Percentiles rank a stretch among this genome's conserved stretches.
Conservation (phyloP, 805 yeast genomes). For the Myxozyma melibiosi region DNA sequence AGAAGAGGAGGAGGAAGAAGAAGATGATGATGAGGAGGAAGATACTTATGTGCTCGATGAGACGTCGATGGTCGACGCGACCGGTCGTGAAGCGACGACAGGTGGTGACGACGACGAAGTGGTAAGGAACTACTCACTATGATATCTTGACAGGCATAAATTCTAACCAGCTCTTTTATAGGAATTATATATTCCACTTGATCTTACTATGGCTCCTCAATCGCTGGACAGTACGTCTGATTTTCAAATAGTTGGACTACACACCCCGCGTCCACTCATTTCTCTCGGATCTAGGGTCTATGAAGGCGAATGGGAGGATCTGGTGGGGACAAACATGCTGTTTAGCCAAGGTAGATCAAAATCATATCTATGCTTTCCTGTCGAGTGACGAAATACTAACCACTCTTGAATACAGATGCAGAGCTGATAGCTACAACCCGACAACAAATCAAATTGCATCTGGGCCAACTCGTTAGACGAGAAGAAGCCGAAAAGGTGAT, state of each 20-base stretch:
- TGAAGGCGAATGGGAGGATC: conserved; percentile 31
- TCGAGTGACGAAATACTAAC: no score
- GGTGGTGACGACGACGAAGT: conserved; percentile 18
- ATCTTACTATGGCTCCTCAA: conserved; percentile 23
- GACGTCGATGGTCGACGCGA: neutral
- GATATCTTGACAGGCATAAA: neutral
- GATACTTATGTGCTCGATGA: neutral
- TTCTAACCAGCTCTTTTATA: neutral
- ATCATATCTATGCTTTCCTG: no score
- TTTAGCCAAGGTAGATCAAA: conserved; percentile 25
- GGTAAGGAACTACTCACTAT: neutral
- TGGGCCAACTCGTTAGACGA: conserved; percentile 21
- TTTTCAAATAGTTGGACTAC: conserved; percentile 18
- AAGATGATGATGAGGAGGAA: conserved; percentile 1
- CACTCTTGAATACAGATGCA: conserved; percentile 4
- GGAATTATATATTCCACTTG: conserved; percentile 23
- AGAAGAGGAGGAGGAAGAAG: conserved; percentile 2
- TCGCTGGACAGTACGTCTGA: conserved; percentile 10
- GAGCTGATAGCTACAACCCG: conserved; percentile 23
- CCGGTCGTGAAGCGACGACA: no score
- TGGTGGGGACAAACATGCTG: conserved; percentile 30
- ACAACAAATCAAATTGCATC: conserved; percentile 20
- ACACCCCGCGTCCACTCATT: conserved; percentile 20
- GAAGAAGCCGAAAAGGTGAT: conserved; percentile 1
- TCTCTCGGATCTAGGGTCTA: conserved; percentile 28